Conservation (phyloP, 192 early-diverging fungal species). For the Blastocladiella britannica region DNA sequence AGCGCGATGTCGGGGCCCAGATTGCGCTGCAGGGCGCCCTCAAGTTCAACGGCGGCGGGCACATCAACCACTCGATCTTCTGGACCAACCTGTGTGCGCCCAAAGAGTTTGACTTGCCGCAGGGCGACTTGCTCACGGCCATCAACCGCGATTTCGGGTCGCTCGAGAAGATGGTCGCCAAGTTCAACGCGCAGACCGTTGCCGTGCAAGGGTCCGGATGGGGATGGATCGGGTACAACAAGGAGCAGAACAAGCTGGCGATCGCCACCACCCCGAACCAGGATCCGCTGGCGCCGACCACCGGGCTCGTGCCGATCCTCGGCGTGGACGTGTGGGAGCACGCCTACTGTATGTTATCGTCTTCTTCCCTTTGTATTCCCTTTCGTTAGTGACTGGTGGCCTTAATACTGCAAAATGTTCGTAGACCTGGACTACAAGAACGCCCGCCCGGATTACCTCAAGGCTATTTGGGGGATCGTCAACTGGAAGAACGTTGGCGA, state of each 20-base stretch:
- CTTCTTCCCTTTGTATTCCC: slow-evolving; percentile 3
- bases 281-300: slow-evolving; percentile 36
- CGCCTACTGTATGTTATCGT: slow-evolving; percentile 12
- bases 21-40: slow-evolving; percentile 58
- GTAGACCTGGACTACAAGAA: slow-evolving; percentile 97
- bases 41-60: slow-evolving; percentile 86
- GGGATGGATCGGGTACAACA: slow-evolving; percentile 92
- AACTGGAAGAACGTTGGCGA: slow-evolving; percentile 94
- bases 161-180: slow-evolving; percentile 49
- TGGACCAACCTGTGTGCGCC: slow-evolving; percentile 82
- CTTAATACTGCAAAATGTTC: no score
- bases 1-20: slow-evolving; percentile 46
- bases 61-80: slow-evolving; percentile 81
- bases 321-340: slow-evolving; percentile 95
- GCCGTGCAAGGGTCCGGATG: slow-evolving; percentile 83
- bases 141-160: slow-evolving; percentile 68
- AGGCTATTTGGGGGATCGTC: slow-evolving; percentile 82
- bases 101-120: slow-evolving; percentile 15
- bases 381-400: background rate
- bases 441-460: slow-evolving; percentile 86
- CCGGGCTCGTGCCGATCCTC: slow-evolving; percentile 57
- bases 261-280: slow-evolving; percentile 80
- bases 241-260: slow-evolving; percentile 48
- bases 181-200: slow-evolving; percentile 59
- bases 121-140: slow-evolving; percentile 35